Conservation (phyloP, 495 filamentous ascomycete species). For the Antarctomyces pellizariae region DNA sequence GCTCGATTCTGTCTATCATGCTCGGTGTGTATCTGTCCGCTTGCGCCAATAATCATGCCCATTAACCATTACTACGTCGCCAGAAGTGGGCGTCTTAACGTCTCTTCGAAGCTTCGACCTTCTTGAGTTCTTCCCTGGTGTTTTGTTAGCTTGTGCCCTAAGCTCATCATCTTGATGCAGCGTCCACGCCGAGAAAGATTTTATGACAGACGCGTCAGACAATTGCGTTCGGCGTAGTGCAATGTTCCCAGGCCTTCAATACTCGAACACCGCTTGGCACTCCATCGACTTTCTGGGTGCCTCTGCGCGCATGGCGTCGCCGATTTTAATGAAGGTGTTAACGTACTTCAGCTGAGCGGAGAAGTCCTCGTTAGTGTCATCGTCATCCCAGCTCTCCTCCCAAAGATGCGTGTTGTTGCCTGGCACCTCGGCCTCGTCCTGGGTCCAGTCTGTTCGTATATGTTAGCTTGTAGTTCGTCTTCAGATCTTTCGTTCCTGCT, state of each 20-base stretch:
- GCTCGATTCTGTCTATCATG: conserved; percentile 2
- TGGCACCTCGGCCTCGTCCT: conserved; percentile 66
- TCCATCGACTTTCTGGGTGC: too few species aligned
- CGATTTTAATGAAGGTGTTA: too few species aligned
- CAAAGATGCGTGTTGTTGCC: conserved; percentile 60
- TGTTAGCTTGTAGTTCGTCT: too few species aligned
- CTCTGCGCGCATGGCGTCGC: too few species aligned
- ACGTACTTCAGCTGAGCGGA: conserved; percentile 82
- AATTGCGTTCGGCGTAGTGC: too few species aligned
- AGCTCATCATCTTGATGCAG: too few species aligned
- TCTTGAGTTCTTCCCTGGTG: conserved; percentile 80
- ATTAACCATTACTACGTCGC: conserved; percentile 2
- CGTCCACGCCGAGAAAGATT: too few species aligned
- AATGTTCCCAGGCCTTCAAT: too few species aligned
- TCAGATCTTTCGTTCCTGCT: too few species aligned
- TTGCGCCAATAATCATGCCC: conserved; percentile 2
- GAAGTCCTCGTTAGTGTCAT: conserved; percentile 93
- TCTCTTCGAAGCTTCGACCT: conserved; percentile 52
- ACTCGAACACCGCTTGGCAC: too few species aligned
- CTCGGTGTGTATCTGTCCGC: background rate
- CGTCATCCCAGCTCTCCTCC: conserved; percentile 99
- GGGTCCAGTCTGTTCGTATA: conserved; percentile 52
- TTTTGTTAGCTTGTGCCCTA: too few species aligned
- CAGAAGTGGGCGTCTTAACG: conserved; percentile 15
- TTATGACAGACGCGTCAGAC: too few species aligned